phyloP scores from a whole-genome alignment of 345 rosid genomes.

The Populus nigra region DNA sequence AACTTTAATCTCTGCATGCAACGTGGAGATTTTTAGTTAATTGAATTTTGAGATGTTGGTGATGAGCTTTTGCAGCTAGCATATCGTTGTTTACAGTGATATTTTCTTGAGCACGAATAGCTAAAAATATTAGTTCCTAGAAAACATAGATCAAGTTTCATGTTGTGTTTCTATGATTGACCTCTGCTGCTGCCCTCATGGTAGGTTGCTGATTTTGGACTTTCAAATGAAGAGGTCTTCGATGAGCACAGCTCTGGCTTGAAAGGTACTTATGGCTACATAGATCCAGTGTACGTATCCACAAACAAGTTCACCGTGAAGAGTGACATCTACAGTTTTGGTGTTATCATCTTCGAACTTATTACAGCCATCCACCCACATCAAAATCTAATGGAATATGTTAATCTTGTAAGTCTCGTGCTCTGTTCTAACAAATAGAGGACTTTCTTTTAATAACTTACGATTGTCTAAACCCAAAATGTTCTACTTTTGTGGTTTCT shows the following conservation, averaged over 20 bases:
- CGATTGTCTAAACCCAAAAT: not conserved
- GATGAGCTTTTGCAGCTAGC: not conserved
- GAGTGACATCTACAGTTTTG: conserved; percentile 90
- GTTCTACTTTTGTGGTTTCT: not conserved
- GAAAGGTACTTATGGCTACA: conserved; percentile 93
- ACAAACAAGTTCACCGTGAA: conserved; percentile 78
- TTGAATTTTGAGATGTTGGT: not conserved
- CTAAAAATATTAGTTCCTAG: not conserved
- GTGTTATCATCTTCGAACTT: conserved; percentile 86
- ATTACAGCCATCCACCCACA: conserved; percentile 93
- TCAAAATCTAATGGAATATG: conserved; percentile 87
- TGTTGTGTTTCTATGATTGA: not conserved
- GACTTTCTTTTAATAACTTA: not conserved
- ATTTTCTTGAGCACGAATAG: not conserved
- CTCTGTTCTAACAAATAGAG: not conserved
- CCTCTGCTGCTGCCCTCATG: not conserved
- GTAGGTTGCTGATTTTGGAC: conserved; percentile 95
- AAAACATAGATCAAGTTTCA: not conserved
- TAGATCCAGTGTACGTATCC: conserved; percentile 79
- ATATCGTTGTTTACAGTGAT: not conserved
- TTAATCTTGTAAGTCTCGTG: conserved; percentile 63
- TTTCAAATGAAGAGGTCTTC: conserved; percentile 80
- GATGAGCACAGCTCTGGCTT: conserved; percentile 73
- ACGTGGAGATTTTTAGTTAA: not conserved
- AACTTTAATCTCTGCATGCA: not conserved